A percentile compares a stretch with the other conserved stretches of the same genome.
Conservation (phyloP, 179 eudicot species). For the Silene vulgaris region DNA sequence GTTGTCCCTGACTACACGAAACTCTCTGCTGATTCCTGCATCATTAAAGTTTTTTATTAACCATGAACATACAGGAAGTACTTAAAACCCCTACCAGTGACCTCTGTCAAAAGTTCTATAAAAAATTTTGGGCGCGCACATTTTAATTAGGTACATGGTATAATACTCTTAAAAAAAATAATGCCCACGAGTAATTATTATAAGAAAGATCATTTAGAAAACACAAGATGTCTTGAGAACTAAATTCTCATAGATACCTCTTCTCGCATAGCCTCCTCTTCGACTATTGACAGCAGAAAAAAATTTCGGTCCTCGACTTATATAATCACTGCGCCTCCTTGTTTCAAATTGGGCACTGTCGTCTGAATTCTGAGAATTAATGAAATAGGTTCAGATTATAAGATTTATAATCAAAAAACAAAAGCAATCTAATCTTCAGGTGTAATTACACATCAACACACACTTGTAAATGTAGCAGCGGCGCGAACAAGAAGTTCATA, state of each 20-base stretch:
- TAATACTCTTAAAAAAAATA: neutral
- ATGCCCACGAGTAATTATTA: neutral
- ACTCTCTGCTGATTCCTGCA: conserved; percentile 58
- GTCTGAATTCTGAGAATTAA: conserved; percentile 43
- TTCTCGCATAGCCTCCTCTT: conserved; percentile 48
- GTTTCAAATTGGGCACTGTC: conserved; percentile 36
- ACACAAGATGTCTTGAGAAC: neutral
- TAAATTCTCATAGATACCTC: conserved; percentile 38
- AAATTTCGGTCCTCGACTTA: conserved; percentile 33
- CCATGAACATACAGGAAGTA: neutral
- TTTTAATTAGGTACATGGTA: too few relatives aligned
- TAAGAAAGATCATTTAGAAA: neutral
- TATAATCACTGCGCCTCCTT: conserved; percentile 41
- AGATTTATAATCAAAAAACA: neutral
- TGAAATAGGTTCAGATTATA: conserved; percentile 19
- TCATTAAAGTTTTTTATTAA: conserved; percentile 6
- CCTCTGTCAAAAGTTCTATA: too few relatives aligned
- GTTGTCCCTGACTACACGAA: conserved; percentile 91
- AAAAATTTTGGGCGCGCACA: too few relatives aligned
- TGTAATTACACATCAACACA: neutral
- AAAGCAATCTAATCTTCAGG: neutral
- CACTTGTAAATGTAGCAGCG: neutral
- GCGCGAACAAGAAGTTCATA: too few relatives aligned
- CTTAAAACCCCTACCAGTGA: too few relatives aligned
- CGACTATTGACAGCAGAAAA: conserved; percentile 41